phyloP scores from a whole-genome alignment of 1,284 basidiomycete species.

The Papiliotrema nemorosa region DNA sequence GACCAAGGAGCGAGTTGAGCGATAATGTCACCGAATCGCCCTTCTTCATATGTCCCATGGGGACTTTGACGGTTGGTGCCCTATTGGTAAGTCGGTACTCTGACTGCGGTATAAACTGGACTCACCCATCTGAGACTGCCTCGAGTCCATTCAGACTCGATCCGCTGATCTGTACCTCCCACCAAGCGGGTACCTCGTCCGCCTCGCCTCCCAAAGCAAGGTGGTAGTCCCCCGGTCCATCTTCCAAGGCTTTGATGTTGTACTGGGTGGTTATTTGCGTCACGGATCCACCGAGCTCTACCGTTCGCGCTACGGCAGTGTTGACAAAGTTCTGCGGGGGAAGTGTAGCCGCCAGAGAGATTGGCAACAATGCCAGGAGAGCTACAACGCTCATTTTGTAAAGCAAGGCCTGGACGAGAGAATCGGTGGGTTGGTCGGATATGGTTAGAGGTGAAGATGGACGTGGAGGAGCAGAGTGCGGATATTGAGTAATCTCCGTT shows the following conservation, averaged over 20 bases:
- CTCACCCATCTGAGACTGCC: not conserved
- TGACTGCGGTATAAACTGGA: not conserved
- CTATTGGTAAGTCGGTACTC: slow-evolving; percentile 27
- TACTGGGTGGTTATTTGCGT: slow-evolving; percentile 83
- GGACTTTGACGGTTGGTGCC: slow-evolving; percentile 32
- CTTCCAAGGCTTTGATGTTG: slow-evolving; percentile 68
- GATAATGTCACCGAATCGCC: slow-evolving; percentile 68
- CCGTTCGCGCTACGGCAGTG: slow-evolving; percentile 74
- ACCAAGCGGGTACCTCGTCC: slow-evolving; percentile 66
- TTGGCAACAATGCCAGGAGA: not conserved
- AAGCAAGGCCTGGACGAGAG: not conserved
- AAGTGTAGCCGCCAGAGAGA: slow-evolving; percentile 9
- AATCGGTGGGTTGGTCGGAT: not conserved
- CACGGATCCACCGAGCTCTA: slow-evolving; percentile 81
- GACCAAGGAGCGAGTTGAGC: slow-evolving; percentile 69
- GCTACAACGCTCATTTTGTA: slow-evolving; percentile 1
- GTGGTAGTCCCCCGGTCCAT: slow-evolving; percentile 63
- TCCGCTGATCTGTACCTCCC: slow-evolving; percentile 65
- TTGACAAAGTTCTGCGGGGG: slow-evolving; percentile 65
- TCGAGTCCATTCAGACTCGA: slow-evolving; percentile 53
- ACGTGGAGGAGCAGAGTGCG: too few species aligned
- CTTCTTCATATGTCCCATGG: slow-evolving; percentile 42
- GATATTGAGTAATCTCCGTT: too few species aligned
- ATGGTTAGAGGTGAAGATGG: not conserved
- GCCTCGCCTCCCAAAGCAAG: slow-evolving; percentile 66